Conservation (phyloP, 768 basidiomycete species). For the Leccinum broughii region DNA sequence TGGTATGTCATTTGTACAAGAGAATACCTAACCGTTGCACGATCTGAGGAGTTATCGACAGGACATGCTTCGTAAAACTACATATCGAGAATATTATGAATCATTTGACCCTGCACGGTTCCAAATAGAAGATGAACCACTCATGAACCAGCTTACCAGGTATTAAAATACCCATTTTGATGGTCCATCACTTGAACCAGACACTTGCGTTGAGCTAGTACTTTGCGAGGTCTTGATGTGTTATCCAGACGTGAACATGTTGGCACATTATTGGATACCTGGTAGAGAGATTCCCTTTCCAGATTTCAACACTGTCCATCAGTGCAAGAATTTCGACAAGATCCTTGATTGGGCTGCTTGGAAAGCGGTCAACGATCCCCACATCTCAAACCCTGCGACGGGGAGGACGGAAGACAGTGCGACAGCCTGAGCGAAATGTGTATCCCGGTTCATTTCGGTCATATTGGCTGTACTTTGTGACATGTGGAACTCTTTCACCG, state of each 20-base stretch:
- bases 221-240: slow-evolving; percentile 15
- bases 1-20: neutral
- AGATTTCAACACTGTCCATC: slow-evolving; percentile 9
- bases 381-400: neutral
- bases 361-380: neutral
- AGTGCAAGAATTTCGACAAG: slow-evolving; percentile 72
- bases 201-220: slow-evolving; percentile 6
- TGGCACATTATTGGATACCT: slow-evolving; percentile 11
- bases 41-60: neutral
- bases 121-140: neutral
- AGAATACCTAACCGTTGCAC: neutral
- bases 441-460: too few relatives aligned
- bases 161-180: neutral
- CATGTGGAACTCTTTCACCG: too few relatives aligned
- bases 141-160: slow-evolving; percentile 5
- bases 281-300: neutral
- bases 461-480: too few relatives aligned
- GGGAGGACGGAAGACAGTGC: neutral
- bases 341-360: slow-evolving; percentile 76
- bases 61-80: slow-evolving; percentile 11
- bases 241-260: slow-evolving; percentile 9
- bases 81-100: slow-evolving; percentile 4
- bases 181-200: neutral
- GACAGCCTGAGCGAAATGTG: neutral
- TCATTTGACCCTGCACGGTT: slow-evolving; percentile 2